These are phyloP conservation scores for Pyrenochaeta sp. DNA, from an alignment of 2,329 filamentous ascomycete genomes.

Conservation along the genomic window DNA sequence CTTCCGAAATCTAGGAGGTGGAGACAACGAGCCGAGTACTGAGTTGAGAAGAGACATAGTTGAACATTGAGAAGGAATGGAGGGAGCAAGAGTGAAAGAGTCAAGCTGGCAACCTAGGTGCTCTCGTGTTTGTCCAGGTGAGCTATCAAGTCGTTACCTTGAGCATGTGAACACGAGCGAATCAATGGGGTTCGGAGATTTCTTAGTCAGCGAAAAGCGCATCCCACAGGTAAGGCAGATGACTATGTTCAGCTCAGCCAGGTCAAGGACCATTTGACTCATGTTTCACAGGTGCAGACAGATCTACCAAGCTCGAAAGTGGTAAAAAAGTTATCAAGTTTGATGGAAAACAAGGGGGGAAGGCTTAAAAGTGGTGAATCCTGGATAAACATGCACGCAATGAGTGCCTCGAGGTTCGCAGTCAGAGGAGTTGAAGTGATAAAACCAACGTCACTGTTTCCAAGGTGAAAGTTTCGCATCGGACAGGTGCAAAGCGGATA, in stretches of 20 bases:
- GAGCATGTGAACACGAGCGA: constrained; percentile 33
- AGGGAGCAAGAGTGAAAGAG: background rate
- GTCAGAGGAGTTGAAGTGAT: no score
- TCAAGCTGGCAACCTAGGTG: constrained; percentile 8
- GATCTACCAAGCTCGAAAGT: background rate
- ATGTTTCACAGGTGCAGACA: background rate
- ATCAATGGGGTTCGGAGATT: constrained; percentile 31
- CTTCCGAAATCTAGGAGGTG: constrained; percentile 42
- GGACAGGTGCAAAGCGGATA: no score
- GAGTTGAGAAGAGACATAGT: constrained; percentile 48
- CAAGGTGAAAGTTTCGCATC: no score
- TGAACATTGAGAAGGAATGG: constrained; percentile 3
- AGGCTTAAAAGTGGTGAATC: no score
- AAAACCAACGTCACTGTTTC: no score
- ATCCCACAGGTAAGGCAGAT: constrained; percentile 5
- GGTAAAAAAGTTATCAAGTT: background rate
- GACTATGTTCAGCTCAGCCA: background rate
- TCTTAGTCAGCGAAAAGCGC: constrained; percentile 30
- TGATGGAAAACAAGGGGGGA: background rate
- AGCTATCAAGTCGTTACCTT: constrained; percentile 25
- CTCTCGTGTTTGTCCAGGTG: constrained; percentile 30
- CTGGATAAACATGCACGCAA: no score
- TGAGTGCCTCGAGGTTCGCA: no score
- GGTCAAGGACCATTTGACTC: background rate
- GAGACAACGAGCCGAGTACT: constrained; percentile 47